These are phyloP conservation scores for Plasmodium knowlesi DNA, from an alignment of 169 alveolate species.

Conservation along the genomic window DNA sequence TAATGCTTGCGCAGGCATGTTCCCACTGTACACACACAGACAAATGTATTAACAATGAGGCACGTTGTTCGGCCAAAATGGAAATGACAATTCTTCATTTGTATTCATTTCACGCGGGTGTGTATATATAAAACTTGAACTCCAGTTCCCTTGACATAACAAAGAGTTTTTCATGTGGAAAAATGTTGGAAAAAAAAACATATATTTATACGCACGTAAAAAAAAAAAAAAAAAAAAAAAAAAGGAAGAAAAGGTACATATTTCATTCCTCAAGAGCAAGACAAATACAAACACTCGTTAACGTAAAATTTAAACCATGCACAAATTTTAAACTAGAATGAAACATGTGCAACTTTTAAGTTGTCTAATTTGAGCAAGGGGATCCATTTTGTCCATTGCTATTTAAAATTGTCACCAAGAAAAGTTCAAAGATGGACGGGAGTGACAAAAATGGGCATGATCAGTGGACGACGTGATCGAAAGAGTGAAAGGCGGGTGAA, in stretches of 20 bases:
- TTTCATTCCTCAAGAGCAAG: neutral
- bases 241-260: neutral
- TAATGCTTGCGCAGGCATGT: neutral
- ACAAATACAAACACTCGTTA: neutral
- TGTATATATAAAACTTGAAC: neutral
- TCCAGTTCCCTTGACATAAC: neutral
- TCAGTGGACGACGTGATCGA: neutral
- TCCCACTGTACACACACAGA: neutral
- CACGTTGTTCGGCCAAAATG: neutral
- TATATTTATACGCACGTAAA: constrained; percentile 3
- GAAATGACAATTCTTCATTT: constrained; percentile 5
- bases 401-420: neutral
- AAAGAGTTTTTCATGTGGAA: neutral
- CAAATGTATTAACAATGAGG: neutral
- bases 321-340: neutral
- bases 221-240: neutral
- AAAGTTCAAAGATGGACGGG: constrained; percentile 1
- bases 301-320: neutral
- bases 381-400: neutral
- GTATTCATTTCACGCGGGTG: constrained; percentile 1
- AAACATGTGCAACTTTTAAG: constrained; percentile 16
- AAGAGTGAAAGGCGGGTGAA: neutral
- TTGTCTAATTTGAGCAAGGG: constrained; percentile 23
- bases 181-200: constrained; percentile 3
- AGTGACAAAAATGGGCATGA: neutral